Evolutionary conservation across 2,329 filamentous ascomycete genomes (phyloP), one percentile per base, ranked within the genome.

Genomic region (Penicillium crustosum): DNA sequence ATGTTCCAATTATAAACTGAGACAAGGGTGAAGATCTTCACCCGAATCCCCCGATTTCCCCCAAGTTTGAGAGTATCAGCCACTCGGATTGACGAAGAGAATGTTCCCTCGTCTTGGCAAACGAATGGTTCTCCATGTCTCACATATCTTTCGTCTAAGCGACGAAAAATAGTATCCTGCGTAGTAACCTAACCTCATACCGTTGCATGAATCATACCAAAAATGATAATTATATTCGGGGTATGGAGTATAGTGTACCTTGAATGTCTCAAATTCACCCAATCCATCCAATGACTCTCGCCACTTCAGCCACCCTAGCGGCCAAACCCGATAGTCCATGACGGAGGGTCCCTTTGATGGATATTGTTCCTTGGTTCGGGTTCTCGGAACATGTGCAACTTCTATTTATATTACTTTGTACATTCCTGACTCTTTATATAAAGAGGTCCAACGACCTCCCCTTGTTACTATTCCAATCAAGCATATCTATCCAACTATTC

Each of bases 261-360:
- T 5, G 2, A 19, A 7, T 60, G 58, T 60, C 54, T 60, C 54
- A 57, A 48, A 59, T 31, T 47, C 19, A 21, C n/a, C 29, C 27
- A 21, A 33, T 31, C n/a, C 27, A 45, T 43, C 57, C 57, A 49
- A 59, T 59, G 36, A 41, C 35, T 15, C 23, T 57, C 36, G 49
- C 57, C 54, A 57, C 54, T 36, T 55, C 21, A 47, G 45, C 38
- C 57, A 52, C 53, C 49, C 29, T 49, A 23, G 23, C 54, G 54
- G 54, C 29, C 33, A 49, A 31, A 31, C 3, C 51, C 43, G 51
- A 38, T 13, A 45, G n/a, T 54, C 43, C 3, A 54, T 54, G 52
- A 54, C 52, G 25, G 41, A 45, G 21, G 6, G 17, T n/a, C 9
- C 45, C 45, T n/a, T 35, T 23, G 39, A 15, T 19, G 10, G 19